Base-by-base conservation (phyloP, 441 rosid species). In the Brassica balearica region DNA sequence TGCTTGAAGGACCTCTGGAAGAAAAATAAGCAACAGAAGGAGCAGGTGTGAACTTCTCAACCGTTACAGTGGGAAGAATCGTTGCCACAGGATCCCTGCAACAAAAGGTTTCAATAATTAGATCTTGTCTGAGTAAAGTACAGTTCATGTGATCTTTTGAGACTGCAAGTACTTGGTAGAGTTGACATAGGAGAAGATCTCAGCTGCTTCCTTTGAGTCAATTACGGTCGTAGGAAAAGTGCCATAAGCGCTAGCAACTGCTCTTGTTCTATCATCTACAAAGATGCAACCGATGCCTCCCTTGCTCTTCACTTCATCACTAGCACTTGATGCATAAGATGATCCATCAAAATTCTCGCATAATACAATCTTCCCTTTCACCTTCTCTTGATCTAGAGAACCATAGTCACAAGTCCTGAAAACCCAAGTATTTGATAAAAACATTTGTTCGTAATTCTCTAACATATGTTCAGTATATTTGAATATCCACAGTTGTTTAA, bases 81-180 rank as follows among this genome's bases (percentile, higher is more conserved):
- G 91, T 94, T 63, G 92, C 97, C 3, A 89, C 90, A n/a, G 94
- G 96, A 14, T 88, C 85, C 65, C 92, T 92, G 79, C 70, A 75
- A 10, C 63, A 41, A 10, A 56, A 72, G n/a, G 14, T 14, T 69
- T 46, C 6, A 29, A 19, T 41, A 6, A 7, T n/a, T 27, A n/a
- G 8, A 14, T 8, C 0, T 62, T 36, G 41, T 34, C 55, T 70
- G 62, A 64, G 62, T 34, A 6, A 34, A 73, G 34, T 17, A 8
- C 19, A 38, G 41, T 32, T 34, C 41, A 34, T 34, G 19, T 71
- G 20, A 1, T 67, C 53, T 2, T 27, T 61, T 12, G 41, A 34
- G 41, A 34, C 41, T 34, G 41, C 8, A 72, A 74, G 69, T 84
- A 91, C 98, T 77, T 78, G 29, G 90, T 91, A 60, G 92, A 87